These are phyloP conservation scores for Fusarium secorum DNA, from an alignment of 2,329 filamentous ascomycete species.

Conservation along the genomic window DNA sequence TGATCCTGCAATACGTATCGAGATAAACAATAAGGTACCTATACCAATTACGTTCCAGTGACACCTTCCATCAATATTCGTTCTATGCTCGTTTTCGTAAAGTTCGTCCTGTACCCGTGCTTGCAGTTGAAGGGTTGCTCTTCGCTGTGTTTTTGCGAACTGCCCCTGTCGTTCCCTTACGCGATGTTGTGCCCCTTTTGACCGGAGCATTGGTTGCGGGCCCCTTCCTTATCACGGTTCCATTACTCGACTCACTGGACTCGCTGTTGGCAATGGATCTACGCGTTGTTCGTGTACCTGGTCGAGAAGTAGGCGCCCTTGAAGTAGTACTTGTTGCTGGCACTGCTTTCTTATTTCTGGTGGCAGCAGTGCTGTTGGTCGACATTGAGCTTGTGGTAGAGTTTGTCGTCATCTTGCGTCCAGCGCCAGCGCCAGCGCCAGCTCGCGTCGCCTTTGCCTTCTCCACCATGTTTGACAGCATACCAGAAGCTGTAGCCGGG, in stretches of 20 bases:
- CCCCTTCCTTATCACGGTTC: slow-evolving; percentile 69
- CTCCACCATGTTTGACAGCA: slow-evolving; percentile 66
- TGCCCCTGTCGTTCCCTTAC: slow-evolving; percentile 62
- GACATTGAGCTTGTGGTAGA: slow-evolving; percentile 56
- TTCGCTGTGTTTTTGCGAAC: slow-evolving; percentile 49
- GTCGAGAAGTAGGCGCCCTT: slow-evolving; percentile 48
- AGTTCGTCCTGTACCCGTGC: slow-evolving; percentile 59
- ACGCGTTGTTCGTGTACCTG: slow-evolving; percentile 57
- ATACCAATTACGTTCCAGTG: neutral
- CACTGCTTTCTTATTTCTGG: slow-evolving; percentile 48
- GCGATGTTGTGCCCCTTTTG: slow-evolving; percentile 64
- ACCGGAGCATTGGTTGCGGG: slow-evolving; percentile 49
- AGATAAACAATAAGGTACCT: slow-evolving; percentile 10
- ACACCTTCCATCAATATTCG: slow-evolving; percentile 8
- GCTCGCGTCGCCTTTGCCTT: slow-evolving; percentile 65
- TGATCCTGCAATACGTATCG: slow-evolving; percentile 3
- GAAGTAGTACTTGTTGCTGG: slow-evolving; percentile 44
- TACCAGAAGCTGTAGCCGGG: slow-evolving; percentile 51
- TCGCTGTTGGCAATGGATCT: slow-evolving; percentile 68
- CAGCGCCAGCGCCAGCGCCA: slow-evolving; percentile 50
- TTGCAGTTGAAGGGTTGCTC: slow-evolving; percentile 46
- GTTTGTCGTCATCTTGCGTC: slow-evolving; percentile 56
- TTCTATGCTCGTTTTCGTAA: slow-evolving; percentile 60
- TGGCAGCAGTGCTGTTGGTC: slow-evolving; percentile 44
- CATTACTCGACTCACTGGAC: slow-evolving; percentile 68